phyloP scores from a whole-genome alignment of 441 rosid species.

The Erodium moschatum region DNA sequence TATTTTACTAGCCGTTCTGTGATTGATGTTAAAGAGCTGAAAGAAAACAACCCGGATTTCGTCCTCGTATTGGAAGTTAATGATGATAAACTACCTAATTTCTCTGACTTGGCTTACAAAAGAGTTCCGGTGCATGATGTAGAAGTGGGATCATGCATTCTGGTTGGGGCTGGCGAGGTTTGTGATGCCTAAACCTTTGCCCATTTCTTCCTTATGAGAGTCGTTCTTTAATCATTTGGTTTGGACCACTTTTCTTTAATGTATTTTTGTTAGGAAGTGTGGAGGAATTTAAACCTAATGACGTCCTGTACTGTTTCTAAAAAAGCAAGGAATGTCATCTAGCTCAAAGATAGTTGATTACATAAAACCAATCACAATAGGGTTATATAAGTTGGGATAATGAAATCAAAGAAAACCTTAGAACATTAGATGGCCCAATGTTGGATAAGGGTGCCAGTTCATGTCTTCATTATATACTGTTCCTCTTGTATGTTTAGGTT shows the following conservation, averaged over 20 bases:
- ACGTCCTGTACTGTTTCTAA: not conserved
- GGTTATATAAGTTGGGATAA: not conserved
- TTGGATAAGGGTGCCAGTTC: not conserved
- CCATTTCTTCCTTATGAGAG: not conserved
- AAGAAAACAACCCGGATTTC: constrained; percentile 81
- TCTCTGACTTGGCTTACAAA: constrained; percentile 59
- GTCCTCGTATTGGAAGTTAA: constrained; percentile 59
- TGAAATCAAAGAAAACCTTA: not conserved
- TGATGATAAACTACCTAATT: constrained; percentile 52
- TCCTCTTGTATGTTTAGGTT: not conserved
- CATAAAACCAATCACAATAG: not conserved
- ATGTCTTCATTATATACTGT: not conserved
- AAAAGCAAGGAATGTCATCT: constrained; percentile 1
- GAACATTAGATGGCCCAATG: not conserved
- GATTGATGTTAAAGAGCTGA: constrained; percentile 90
- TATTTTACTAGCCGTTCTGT: constrained; percentile 81
- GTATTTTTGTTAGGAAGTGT: not conserved
- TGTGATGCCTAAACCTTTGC: constrained; percentile 27
- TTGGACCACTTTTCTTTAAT: not conserved
- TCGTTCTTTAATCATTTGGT: not conserved
- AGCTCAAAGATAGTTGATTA: not conserved
- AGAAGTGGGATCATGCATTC: constrained; percentile 66
- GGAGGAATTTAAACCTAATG: not conserved
- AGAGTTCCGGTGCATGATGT: constrained; percentile 82
- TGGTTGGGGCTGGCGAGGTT: constrained; percentile 99